Conservation (phyloP, 2,329 filamentous ascomycete species). For the Incumbomyces lentus region DNA sequence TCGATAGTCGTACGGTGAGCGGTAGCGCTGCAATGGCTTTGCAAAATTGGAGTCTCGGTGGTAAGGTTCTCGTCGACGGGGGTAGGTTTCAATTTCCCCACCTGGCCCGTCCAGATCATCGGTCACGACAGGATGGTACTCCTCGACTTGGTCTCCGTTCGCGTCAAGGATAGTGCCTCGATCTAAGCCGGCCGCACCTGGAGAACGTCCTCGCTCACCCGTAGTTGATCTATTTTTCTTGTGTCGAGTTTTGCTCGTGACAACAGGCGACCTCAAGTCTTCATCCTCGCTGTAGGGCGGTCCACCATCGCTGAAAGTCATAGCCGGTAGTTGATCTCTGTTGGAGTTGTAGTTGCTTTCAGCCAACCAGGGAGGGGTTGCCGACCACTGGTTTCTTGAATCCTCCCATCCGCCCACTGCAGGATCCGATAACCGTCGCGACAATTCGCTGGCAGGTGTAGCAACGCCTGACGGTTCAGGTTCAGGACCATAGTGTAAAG, state of each 20-base stretch:
- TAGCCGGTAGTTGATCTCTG: constrained; percentile 59
- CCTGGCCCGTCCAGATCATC: constrained; percentile 62
- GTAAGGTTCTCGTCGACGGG: constrained; percentile 49
- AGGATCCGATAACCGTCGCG: constrained; percentile 69
- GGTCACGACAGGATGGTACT: constrained; percentile 59
- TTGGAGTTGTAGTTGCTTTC: constrained; percentile 11
- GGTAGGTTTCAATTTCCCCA: constrained; percentile 71
- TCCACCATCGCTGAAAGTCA: constrained; percentile 68
- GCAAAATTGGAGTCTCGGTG: constrained; percentile 48
- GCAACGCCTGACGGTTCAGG: constrained; percentile 67
- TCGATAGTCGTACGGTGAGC: constrained; percentile 13
- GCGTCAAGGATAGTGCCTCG: constrained; percentile 58
- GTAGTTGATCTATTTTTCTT: constrained; percentile 66
- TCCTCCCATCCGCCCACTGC: constrained; percentile 66
- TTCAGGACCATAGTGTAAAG: constrained; percentile 87
- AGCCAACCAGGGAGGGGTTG: constrained; percentile 34
- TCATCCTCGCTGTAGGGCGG: constrained; percentile 94
- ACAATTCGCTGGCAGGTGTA: constrained; percentile 68
- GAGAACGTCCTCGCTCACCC: constrained; percentile 36
- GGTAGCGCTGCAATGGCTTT: constrained; percentile 29
- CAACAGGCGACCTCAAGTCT: constrained; percentile 78
- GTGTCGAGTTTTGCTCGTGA: constrained; percentile 66
- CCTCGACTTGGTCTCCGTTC: constrained; percentile 60
- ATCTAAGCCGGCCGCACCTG: constrained; percentile 45
- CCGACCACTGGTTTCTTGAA: constrained; percentile 48